Percentiles rank a stretch among this genome's conserved stretches.
Conservation (phyloP, 2,329 filamentous ascomycete species). For the Chaetothyriales sp. region DNA sequence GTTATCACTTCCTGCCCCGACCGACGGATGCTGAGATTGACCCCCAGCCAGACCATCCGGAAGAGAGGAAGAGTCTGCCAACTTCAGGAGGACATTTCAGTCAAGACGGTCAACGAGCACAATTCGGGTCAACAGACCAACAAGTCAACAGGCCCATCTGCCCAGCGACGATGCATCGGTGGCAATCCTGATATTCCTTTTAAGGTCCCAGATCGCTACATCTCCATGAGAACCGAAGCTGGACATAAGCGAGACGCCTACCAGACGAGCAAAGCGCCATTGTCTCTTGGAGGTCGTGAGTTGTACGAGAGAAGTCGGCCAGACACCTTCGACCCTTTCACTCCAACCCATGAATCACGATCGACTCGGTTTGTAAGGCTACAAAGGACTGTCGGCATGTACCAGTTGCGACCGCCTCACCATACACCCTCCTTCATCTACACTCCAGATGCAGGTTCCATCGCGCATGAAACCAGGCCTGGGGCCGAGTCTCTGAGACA, state of each 20-base stretch:
- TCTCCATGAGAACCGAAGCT: constrained; percentile 8
- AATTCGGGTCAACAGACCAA: constrained; percentile 2
- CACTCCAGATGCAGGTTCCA: constrained; percentile 38
- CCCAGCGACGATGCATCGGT: constrained; percentile 11
- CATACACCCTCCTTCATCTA: constrained; percentile 19
- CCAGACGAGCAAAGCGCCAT: constrained; percentile 34
- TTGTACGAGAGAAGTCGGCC: constrained; percentile 30
- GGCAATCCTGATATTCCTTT: constrained; percentile 11
- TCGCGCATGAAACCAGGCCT: constrained; percentile 20
- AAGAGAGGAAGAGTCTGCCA: constrained; percentile 1
- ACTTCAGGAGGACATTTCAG: constrained; percentile 5
- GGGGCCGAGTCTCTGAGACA: constrained; percentile 25
- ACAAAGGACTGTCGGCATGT: constrained; percentile 6
- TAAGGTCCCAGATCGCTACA: constrained; percentile 42
- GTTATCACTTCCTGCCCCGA: background rate
- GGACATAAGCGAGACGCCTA: constrained; percentile 26
- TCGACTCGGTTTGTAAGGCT: constrained; percentile 7
- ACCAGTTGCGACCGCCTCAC: constrained; percentile 10
- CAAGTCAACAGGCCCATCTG: constrained; percentile 1
- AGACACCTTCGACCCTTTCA: constrained; percentile 38
- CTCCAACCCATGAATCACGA: constrained; percentile 24
- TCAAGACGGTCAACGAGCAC: constrained; percentile 3
- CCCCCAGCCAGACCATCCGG: background rate
- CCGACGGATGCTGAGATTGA: background rate
- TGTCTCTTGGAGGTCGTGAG: constrained; percentile 24